Evolutionary conservation across 352 stramenopile genomes (phyloP), one percentile per base, ranked within the genome.

Genomic region (Salisapilia sapeloensis): DNA sequence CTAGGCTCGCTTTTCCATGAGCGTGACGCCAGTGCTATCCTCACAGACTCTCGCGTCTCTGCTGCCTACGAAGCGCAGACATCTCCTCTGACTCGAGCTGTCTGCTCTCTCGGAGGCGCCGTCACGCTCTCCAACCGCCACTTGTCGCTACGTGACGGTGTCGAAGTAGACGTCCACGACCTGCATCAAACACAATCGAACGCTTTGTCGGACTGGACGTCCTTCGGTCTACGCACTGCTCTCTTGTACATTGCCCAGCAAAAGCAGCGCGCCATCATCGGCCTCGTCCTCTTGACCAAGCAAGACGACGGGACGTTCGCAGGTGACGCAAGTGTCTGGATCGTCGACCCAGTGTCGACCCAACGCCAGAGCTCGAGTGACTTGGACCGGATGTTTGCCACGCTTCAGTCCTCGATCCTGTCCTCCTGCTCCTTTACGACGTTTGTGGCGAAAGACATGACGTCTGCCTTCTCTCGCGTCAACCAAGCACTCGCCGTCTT

Each of bases 41-140:
- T 95, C 12, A 53, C 70, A 24, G 62, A 93, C 35, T 58, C 81
- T 8, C 45, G 61, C 3, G 59, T 96, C 8, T 59, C 74, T 6
- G 77, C 75, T 12, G 77, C 97, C 13, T 98, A 97, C 50, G 93
- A 98, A 50, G 65, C 92, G 8, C 60, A 92, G 19, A 82, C 93
- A 6, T 82, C 91, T n/a, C 50, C 90, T 6, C 53, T 94, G 26
- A 87, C 91, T 21, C 65, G 78, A 2, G 71, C 84, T 11, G 53
- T 97, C 20, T 87, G 89, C 36, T 62, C 84, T n/a, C 56, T 98
- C 13, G 93, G 94, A 2, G 97, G 69, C 35, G 69, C 82, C 13
- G 65, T 64, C 8, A 76, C 67, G 20, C 59, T 79, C 18, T 52
- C 64, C 4, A 70, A 67, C 19, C 53, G 51, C 6, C 55, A 66